A percentile compares a stretch with the other conserved stretches of the same genome.
Evolutionary conservation across 73 alveolate genomes (phyloP).

Genomic region (Paramecium tetraurelia): DNA sequence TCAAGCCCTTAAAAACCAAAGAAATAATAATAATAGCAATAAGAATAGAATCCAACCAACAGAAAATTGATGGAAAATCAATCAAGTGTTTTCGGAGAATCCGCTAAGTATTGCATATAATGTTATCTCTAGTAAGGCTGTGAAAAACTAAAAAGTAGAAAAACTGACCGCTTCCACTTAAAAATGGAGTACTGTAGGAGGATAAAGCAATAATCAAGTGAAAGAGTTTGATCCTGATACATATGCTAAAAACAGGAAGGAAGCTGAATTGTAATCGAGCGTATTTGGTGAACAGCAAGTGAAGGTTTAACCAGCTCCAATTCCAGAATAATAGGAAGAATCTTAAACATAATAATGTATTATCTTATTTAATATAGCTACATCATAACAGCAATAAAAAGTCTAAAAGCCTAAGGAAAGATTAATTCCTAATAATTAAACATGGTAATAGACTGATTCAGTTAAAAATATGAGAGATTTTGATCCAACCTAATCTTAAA

Average conservation of each 20-base stretch:
- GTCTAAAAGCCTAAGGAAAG: conserved; percentile 32
- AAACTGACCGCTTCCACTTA: conserved; percentile 27
- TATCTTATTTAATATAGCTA: background rate
- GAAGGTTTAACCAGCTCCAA: background rate
- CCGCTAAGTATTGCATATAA: background rate
- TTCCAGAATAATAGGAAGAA: conserved; percentile 2
- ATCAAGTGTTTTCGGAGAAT: conserved; percentile 40
- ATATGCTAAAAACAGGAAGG: conserved; percentile 39
- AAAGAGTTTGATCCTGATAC: conserved; percentile 53
- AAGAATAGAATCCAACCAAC: background rate
- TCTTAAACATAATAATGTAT: background rate
- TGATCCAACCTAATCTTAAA: conserved; percentile 6
- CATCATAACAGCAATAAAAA: background rate
- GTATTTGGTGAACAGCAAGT: conserved; percentile 2
- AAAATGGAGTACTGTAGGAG: conserved; percentile 43
- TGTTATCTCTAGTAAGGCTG: background rate
- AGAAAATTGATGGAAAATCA: conserved; percentile 18
- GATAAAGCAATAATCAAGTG: background rate
- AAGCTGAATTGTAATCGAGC: conserved; percentile 7
- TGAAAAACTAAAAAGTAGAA: background rate
- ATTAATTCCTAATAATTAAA: conserved; percentile 35
- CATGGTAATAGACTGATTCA: conserved; percentile 44
- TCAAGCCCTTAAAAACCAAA: background rate
- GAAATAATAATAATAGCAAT: background rate
- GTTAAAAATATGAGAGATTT: conserved; percentile 42